Percentiles rank a stretch among this genome's conserved stretches.
phyloP scores from a whole-genome alignment of 305 asterid species.

The Rubia peregrina region DNA sequence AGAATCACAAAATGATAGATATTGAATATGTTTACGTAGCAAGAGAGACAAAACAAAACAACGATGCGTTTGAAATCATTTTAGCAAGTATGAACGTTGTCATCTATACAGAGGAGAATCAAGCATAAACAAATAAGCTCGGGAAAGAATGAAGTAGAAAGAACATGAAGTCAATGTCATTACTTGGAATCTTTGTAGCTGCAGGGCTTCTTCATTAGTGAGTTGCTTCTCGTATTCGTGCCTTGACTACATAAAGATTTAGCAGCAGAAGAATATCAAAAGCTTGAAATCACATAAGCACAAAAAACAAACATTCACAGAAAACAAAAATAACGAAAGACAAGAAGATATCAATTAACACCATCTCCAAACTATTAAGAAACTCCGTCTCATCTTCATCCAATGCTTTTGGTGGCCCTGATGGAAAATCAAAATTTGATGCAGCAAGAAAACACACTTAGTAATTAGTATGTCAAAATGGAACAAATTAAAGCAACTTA shows the following conservation, averaged over 20 bases:
- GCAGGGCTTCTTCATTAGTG: too few relatives aligned
- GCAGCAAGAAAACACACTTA: too few relatives aligned
- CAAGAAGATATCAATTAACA: too few relatives aligned
- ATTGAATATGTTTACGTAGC: neutral
- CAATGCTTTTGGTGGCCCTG: slow-evolving; percentile 95
- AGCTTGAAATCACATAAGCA: slow-evolving; percentile 12
- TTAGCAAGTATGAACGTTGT: too few relatives aligned
- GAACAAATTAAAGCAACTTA: neutral
- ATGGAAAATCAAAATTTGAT: slow-evolving; percentile 13
- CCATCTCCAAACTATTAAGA: slow-evolving; percentile 70
- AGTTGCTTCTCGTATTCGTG: too few relatives aligned
- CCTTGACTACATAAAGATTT: too few relatives aligned
- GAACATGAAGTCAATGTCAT: too few relatives aligned
- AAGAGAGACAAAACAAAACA: neutral
- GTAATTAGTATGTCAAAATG: neutral
- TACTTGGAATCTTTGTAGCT: too few relatives aligned
- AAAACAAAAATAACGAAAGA: too few relatives aligned
- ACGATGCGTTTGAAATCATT: neutral
- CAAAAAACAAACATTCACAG: neutral
- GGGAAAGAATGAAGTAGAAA: too few relatives aligned
- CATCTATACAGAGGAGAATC: too few relatives aligned
- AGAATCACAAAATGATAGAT: neutral
- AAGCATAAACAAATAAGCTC: too few relatives aligned
- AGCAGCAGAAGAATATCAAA: slow-evolving; percentile 5
- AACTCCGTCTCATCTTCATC: slow-evolving; percentile 97